Percentiles rank a stretch among this genome's conserved stretches.
These are phyloP conservation scores for Alloascoidea hylecoeti DNA, from an alignment of 805 yeast genomes.

Conservation along the genomic window DNA sequence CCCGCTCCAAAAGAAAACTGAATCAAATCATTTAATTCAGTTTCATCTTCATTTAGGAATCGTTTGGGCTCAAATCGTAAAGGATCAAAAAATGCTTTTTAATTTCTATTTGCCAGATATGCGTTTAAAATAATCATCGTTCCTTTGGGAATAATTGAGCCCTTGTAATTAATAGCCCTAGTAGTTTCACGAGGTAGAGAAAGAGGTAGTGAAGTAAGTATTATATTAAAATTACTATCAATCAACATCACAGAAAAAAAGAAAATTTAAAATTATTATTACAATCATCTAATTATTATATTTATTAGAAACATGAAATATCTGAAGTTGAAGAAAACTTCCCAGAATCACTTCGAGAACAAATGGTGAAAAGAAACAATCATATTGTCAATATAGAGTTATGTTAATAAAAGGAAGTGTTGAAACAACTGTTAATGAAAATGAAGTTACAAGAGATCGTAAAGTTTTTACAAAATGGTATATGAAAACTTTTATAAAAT, in stretches of 20 bases:
- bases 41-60: too few species aligned
- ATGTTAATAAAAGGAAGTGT: conserved; percentile 20
- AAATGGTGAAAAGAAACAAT: conserved; percentile 6
- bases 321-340: conserved; percentile 60
- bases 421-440: conserved; percentile 59
- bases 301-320: conserved; percentile 7
- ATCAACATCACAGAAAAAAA: background rate
- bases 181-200: too few species aligned
- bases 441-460: conserved; percentile 69
- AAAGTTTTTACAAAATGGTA: conserved; percentile 81
- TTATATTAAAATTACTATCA: background rate
- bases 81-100: too few species aligned
- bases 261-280: too few species aligned
- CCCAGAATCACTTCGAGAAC: conserved; percentile 75
- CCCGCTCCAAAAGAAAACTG: too few species aligned
- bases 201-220: conserved; percentile 44
- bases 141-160: too few species aligned
- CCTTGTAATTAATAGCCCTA: too few species aligned
- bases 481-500: conserved; percentile 77
- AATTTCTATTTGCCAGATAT: too few species aligned
- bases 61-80: too few species aligned
- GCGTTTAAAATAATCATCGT: too few species aligned
- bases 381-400: conserved; percentile 10
- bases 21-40: too few species aligned
- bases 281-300: background rate